Base-by-base conservation (phyloP, 2,329 filamentous ascomycete species). In the Calonectria pseudoturangicola region DNA sequence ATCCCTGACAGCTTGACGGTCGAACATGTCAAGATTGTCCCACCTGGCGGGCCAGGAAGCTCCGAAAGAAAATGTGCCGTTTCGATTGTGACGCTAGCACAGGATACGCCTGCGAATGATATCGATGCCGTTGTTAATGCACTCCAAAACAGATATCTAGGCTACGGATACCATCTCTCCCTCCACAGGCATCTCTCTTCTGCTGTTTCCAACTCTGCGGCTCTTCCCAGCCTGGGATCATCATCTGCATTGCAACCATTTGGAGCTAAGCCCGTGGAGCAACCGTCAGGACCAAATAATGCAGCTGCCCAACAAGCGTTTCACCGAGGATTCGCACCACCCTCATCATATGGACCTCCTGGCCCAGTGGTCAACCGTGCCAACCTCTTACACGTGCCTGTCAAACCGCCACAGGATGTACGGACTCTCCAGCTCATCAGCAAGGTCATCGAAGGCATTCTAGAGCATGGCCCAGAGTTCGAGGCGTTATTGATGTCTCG, bases 401-500 rank as follows among this genome's bases (percentile, higher is more conserved):
- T 98, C 15, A 91, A 91, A 73, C 89, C 93, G 8, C 96, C 96
- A 1, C 89, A 90, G 7, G 94, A 98, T 77, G 89, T 98, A 63
- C 93, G 92, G 75, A 93, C 93, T 73, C 87, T 98, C 0, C 92
- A 92, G 71, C 89, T 97, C 54, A 97, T 98, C 73, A 96, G 98
- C 85, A 96, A 93, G 82, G 94, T 95, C 0, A 89, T 98, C 41
- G 96, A 98, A 80, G 89, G 90, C 3, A 87, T 98, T 0, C 86
- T 98, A 10, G 91, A 92, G 27, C 92, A 97, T 77, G 95, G 96
- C 0, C 92, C 94, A 0, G 95, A 97, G 80, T 97, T 98, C 73
- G 97, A 99, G 84, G 95, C 96, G 6, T 87, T 98, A 2, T 89
- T 99, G 8, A 98, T 98, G 97, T 93, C 93, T 63, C 89, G 94